Conservation (phyloP, 208 protist genomes). For the Naegleria fowleri region DNA sequence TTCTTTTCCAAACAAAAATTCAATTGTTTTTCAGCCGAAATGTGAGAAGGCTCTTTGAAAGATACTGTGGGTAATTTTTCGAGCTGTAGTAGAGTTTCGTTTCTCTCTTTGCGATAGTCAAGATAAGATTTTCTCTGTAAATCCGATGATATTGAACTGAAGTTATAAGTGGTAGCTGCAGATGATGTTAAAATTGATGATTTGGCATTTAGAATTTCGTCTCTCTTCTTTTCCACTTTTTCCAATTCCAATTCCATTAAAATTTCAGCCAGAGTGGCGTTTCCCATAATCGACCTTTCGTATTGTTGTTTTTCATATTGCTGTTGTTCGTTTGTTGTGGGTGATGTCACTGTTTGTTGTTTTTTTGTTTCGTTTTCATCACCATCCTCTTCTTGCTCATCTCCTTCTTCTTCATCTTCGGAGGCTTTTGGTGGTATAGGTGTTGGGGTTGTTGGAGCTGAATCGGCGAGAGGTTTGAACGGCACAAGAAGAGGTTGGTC, state of each 20-base stretch:
- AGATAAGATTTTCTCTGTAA: background rate
- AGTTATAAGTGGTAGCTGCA: background rate
- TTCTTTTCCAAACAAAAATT: background rate
- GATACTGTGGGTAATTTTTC: background rate
- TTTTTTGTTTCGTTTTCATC: background rate
- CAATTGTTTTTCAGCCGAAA: background rate
- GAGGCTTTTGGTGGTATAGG: background rate
- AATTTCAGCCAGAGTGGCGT: background rate
- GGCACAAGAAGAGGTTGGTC: background rate
- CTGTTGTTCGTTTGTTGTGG: too few species aligned
- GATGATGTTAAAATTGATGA: background rate
- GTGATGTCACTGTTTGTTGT: background rate
- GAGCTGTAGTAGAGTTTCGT: background rate
- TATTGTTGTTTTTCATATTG: background rate
- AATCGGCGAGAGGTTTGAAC: background rate
- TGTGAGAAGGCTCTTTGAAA: too few species aligned
- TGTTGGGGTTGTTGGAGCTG: background rate
- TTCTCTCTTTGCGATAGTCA: background rate
- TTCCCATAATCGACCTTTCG: background rate
- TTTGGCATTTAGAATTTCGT: background rate
- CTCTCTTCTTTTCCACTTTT: background rate
- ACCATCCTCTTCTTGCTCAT: background rate
- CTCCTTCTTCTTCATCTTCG: background rate
- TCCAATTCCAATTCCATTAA: constrained; percentile 18
- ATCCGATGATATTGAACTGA: background rate